Conservation (phyloP, 495 filamentous ascomycete genomes). For the Immersiella caudata region DNA sequence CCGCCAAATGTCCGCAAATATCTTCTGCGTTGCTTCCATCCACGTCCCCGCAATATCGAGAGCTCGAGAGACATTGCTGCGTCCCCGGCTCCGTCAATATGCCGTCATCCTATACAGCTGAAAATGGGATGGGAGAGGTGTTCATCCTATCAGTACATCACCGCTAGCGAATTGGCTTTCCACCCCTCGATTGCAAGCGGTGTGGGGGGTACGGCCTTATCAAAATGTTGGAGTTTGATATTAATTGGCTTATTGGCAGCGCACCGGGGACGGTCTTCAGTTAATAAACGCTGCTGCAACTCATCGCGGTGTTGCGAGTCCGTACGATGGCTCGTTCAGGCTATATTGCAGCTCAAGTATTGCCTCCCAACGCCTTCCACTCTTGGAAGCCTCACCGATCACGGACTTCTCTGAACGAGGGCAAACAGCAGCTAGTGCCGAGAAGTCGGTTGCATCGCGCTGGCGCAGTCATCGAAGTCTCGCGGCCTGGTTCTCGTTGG, state of each 20-base stretch:
- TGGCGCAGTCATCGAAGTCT: background rate
- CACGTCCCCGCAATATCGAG: constrained; percentile 2
- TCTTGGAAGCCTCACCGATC: background rate
- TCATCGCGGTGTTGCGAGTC: constrained; percentile 15
- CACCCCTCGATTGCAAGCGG: background rate
- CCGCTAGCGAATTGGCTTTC: constrained; percentile 25
- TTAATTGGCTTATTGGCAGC: constrained; percentile 35
- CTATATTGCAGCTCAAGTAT: constrained; percentile 32
- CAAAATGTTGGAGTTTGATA: constrained; percentile 32
- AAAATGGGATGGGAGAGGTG: constrained; percentile 23
- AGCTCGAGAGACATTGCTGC: background rate
- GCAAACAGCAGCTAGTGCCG: background rate
- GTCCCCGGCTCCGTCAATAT: constrained; percentile 21
- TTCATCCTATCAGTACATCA: constrained; percentile 30
- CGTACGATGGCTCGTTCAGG: constrained; percentile 26
- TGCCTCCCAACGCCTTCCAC: constrained; percentile 9
- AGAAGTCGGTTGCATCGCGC: background rate
- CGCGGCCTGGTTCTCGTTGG: background rate
- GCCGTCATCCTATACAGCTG: constrained; percentile 20
- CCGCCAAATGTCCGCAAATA: background rate
- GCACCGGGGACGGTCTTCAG: constrained; percentile 31
- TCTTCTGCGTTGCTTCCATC: background rate
- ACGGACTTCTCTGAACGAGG: background rate
- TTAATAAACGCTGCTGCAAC: constrained; percentile 25
- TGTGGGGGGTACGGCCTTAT: constrained; percentile 34